These are phyloP conservation scores for Saturnispora serradocipensis DNA, from an alignment of 805 yeast species.

Conservation along the genomic window DNA sequence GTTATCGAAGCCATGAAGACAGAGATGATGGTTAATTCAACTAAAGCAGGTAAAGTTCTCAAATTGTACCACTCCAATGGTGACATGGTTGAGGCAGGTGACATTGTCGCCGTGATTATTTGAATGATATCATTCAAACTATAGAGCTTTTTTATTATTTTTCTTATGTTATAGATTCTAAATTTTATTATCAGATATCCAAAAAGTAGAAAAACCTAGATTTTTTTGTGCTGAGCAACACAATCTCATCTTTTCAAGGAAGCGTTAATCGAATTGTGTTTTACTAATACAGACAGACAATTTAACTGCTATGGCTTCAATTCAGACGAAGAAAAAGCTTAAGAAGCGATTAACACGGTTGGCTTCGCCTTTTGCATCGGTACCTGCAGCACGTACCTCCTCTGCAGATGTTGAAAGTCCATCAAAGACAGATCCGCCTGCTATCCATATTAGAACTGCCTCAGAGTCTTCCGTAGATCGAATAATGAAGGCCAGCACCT, in stretches of 20 bases:
- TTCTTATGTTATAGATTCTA: neutral
- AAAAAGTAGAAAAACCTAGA: neutral
- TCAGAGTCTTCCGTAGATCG: conserved; percentile 1
- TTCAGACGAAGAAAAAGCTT: neutral
- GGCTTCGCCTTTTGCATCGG: conserved; percentile 3
- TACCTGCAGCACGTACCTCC: neutral
- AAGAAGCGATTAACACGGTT: conserved; percentile 1
- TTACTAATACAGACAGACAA: neutral
- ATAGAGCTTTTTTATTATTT: no score
- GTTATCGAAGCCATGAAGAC: conserved; percentile 98
- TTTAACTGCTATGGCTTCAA: neutral
- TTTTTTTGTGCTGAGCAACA: neutral
- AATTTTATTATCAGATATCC: neutral
- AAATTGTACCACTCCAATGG: conserved; percentile 77
- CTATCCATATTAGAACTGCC: neutral
- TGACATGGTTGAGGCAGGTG: conserved; percentile 96
- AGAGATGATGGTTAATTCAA: conserved; percentile 80
- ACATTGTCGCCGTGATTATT: conserved; percentile 76
- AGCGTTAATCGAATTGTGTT: neutral
- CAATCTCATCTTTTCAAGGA: neutral
- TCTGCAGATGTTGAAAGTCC: neutral
- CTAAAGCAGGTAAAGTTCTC: conserved; percentile 60
- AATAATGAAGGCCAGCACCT: neutral
- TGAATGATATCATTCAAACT: conserved; percentile 13
- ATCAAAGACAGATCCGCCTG: neutral